These are phyloP conservation scores for Colletotrichum scovillei DNA, from an alignment of 2,329 filamentous ascomycete genomes.

Conservation along the genomic window DNA sequence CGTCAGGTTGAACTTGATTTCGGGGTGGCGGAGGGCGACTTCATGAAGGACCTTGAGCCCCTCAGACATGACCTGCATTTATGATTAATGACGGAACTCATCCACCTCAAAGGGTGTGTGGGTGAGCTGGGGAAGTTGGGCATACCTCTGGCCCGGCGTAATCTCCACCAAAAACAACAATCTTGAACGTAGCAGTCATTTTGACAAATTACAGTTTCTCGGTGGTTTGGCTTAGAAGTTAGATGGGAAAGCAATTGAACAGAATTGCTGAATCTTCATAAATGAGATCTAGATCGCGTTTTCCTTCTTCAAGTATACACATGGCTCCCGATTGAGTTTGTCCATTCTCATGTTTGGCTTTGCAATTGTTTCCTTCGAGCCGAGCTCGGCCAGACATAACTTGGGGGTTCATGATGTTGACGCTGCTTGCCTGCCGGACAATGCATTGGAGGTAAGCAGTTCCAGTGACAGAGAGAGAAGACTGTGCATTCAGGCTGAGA, in stretches of 20 bases:
- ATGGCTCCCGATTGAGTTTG: neutral
- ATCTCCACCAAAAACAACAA: neutral
- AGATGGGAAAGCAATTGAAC: neutral
- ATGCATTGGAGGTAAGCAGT: neutral
- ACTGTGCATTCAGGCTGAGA: neutral
- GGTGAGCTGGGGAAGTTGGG: neutral
- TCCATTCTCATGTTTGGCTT: neutral
- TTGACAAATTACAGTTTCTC: neutral
- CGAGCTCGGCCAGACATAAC: neutral
- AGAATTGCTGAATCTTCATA: neutral
- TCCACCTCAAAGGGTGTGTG: neutral
- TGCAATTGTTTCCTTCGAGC: neutral
- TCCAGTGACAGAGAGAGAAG: neutral
- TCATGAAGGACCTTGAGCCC: slow-evolving; percentile 86
- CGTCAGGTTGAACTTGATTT: slow-evolving; percentile 87
- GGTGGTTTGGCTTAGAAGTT: neutral
- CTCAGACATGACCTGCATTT: slow-evolving; percentile 77
- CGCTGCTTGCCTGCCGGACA: neutral
- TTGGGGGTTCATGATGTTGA: neutral
- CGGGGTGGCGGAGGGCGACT: slow-evolving; percentile 77
- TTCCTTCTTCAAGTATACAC: neutral
- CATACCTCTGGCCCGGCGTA: slow-evolving; percentile 5
- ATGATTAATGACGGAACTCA: neutral
- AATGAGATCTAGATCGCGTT: neutral
- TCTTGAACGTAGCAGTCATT: neutral